Percentiles rank a stretch among this genome's conserved stretches.
These are phyloP conservation scores for Lentinus polychrous DNA, from an alignment of 1,284 basidiomycete species.

Conservation along the genomic window DNA sequence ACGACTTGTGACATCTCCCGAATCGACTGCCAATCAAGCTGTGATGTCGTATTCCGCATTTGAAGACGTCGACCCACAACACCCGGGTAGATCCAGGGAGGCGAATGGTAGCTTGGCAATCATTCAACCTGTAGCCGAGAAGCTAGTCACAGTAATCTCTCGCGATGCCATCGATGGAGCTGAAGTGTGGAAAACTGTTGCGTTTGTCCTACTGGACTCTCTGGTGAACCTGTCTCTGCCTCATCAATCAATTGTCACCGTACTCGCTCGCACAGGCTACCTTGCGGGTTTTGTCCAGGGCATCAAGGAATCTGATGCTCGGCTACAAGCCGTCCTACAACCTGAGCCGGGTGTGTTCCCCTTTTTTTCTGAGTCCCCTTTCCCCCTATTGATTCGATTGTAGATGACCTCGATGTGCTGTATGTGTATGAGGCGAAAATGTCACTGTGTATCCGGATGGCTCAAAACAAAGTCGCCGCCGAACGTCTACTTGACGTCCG, in stretches of 20 bases:
- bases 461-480: slow-evolving; percentile 76
- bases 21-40: not conserved
- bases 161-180: slow-evolving; percentile 91
- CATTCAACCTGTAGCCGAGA: slow-evolving; percentile 63
- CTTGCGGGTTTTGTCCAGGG: slow-evolving; percentile 79
- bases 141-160: slow-evolving; percentile 72
- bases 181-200: slow-evolving; percentile 95
- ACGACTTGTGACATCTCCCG: slow-evolving; percentile 51
- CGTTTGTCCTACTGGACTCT: slow-evolving; percentile 82
- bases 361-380: too few relatives aligned
- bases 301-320: slow-evolving; percentile 77
- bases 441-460: slow-evolving; percentile 81
- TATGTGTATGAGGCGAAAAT: slow-evolving; percentile 97
- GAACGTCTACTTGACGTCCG: slow-evolving; percentile 82
- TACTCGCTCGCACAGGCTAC: slow-evolving; percentile 74
- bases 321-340: slow-evolving; percentile 76
- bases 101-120: slow-evolving; percentile 56
- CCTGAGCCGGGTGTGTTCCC: slow-evolving; percentile 76
- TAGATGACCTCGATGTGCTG: slow-evolving; percentile 84
- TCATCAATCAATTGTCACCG: slow-evolving; percentile 47
- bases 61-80: slow-evolving; percentile 2
- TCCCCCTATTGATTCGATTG: not conserved
- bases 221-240: slow-evolving; percentile 67
- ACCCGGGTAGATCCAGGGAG: slow-evolving; percentile 34
- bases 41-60: not conserved